Base-by-base conservation (phyloP, 1,139 yeast genomes). In the Geotrichum histeridarum region DNA sequence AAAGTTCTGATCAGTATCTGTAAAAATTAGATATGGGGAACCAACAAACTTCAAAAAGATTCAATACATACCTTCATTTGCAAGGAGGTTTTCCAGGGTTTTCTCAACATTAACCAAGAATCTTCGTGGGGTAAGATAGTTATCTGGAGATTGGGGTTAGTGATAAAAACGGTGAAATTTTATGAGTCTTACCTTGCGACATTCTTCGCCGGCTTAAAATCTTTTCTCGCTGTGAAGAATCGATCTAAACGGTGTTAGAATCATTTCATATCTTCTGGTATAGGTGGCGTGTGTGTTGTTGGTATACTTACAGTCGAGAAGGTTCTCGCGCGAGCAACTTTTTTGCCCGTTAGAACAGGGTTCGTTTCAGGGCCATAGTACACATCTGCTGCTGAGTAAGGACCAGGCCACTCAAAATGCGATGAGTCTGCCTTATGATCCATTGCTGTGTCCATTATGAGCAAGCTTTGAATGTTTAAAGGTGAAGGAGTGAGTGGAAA, bases 1-100 rank as follows among this genome's bases (percentile, higher is more conserved):
- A 68, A 73, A 83, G 69, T 91, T 86, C 54, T 77, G 77, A 68
- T 90, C 96, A 2, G 97, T 90, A 67, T 91, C 98, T 62, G 44
- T 27, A 42, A 37, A 37, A 37, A 6, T 37, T 37, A 37, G 39
- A 6, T n/a, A 17, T 6, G 12, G 37, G 15, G 8, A 37, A 2
- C 2, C 39, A 14, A 37, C 39, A 37, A 6, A 22, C 27, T 5
- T 22, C 27, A 22, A 22, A 5, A 41, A 9, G 38, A 45, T 1
- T 42, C 18, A 39, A 15, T 18, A 37, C 61, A 15, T 57, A 61
- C 64, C 65, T 68, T 91, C 97, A 59, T 79, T 82, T 35, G 77
- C 79, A 59, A 91, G 73, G 54, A 91, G 75, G 61, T 86, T 84
- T 30, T 79, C 73, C 57, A 90, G 74, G 1, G 97, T 88, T 33